These are phyloP conservation scores for Penicillium taxi DNA, from an alignment of 495 filamentous ascomycete genomes.

Conservation along the genomic window DNA sequence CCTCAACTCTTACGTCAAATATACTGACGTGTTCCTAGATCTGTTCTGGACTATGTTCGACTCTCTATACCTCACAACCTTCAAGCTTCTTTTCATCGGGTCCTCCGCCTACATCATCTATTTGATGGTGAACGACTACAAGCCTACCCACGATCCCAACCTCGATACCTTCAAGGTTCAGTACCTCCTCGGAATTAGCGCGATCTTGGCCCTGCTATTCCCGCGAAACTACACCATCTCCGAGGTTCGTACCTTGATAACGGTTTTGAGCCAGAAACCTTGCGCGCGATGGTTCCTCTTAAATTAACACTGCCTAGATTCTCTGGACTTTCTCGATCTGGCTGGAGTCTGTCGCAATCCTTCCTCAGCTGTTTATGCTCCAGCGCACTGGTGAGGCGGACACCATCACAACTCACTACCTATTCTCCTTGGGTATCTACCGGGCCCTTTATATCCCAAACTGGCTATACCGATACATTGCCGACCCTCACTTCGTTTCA, in stretches of 20 bases:
- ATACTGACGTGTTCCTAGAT: conserved; percentile 42
- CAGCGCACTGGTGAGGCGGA: conserved; percentile 96
- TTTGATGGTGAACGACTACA: conserved; percentile 92
- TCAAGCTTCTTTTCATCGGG: conserved; percentile 91
- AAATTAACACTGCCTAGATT: conserved; percentile 47
- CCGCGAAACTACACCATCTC: conserved; percentile 67
- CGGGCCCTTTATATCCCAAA: conserved; percentile 95
- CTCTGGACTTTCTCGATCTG: conserved; percentile 96
- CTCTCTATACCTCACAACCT: conserved; percentile 81
- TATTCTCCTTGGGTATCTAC: conserved; percentile 91
- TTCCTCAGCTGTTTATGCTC: conserved; percentile 95
- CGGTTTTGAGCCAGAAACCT: background rate
- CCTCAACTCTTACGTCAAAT: background rate
- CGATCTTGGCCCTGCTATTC: conserved; percentile 70
- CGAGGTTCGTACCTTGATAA: conserved; percentile 48
- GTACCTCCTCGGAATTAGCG: conserved; percentile 76
- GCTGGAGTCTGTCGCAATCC: conserved; percentile 92
- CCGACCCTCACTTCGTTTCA: conserved; percentile 48
- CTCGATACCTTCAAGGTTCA: conserved; percentile 94
- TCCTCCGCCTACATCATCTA: conserved; percentile 91
- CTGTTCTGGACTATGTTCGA: conserved; percentile 77
- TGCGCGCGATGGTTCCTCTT: background rate
- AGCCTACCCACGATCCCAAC: conserved; percentile 90
- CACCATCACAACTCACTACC: conserved; percentile 95
- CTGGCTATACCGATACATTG: conserved; percentile 85